A percentile compares a stretch with the other conserved stretches of the same genome.
phyloP scores from a whole-genome alignment of 1,284 basidiomycete species.

The Malassezia yamatoensis region DNA sequence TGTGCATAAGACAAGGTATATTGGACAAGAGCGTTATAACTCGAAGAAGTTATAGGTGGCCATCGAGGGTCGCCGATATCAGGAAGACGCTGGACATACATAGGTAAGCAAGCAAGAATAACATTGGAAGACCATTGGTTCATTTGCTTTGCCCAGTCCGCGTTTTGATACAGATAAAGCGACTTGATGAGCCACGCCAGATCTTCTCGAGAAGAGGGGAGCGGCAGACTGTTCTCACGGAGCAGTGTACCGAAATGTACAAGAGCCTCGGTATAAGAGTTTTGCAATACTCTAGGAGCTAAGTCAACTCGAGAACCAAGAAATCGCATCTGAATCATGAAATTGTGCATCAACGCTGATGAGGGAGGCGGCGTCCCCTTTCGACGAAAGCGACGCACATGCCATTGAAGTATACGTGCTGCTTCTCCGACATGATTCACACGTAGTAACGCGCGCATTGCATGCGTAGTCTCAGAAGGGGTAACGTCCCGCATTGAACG shows the following conservation, averaged over 20 bases:
- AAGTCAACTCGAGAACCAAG: not conserved
- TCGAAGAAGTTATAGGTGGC: not conserved
- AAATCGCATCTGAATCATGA: slow-evolving; percentile 16
- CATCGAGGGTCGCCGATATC: not conserved
- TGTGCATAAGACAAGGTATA: slow-evolving; percentile 8
- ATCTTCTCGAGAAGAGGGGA: slow-evolving; percentile 6
- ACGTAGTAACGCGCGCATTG: slow-evolving; percentile 4
- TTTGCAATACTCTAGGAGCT: not conserved
- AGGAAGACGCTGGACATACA: slow-evolving; percentile 1
- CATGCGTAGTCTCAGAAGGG: slow-evolving; percentile 2
- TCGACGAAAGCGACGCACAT: slow-evolving; percentile 4
- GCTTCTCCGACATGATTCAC: slow-evolving; percentile 2
- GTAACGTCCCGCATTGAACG: not conserved
- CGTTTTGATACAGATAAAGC: not conserved
- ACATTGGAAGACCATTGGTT: not conserved
- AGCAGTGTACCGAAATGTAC: slow-evolving; percentile 6
- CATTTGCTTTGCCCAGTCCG: not conserved
- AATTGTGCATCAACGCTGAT: slow-evolving; percentile 11
- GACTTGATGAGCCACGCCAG: slow-evolving; percentile 14
- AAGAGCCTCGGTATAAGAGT: slow-evolving; percentile 5
- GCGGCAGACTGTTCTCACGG: slow-evolving; percentile 9
- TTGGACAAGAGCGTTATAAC: slow-evolving; percentile 14
- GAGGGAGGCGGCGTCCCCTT: slow-evolving; percentile 6
- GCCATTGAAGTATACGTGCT: slow-evolving; percentile 4
- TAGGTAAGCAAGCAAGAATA: not conserved